Conservation (phyloP, 768 basidiomycete genomes). For the Tricholoma terreum region DNA sequence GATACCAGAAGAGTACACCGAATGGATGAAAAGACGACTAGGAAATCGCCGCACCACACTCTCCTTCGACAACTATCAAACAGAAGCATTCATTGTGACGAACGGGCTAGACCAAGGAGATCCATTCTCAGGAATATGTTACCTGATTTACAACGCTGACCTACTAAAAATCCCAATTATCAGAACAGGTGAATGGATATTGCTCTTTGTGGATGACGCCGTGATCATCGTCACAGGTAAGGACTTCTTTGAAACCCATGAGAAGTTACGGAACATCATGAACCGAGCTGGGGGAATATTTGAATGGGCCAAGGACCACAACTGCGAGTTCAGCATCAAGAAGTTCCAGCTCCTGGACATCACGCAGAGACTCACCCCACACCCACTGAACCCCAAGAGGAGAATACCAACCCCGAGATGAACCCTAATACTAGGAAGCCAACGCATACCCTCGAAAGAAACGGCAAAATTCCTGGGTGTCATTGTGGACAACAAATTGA, state of each 20-base stretch:
- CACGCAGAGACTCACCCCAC: conserved; percentile 10
- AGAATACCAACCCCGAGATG: not conserved
- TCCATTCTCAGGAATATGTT: conserved; percentile 20
- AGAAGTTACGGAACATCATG: too few relatives aligned
- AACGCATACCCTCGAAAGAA: too few relatives aligned
- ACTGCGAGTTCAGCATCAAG: too few relatives aligned
- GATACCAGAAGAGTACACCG: conserved; percentile 8
- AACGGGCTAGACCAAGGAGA: conserved; percentile 24
- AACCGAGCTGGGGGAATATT: too few relatives aligned
- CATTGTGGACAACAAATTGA: conserved; percentile 13
- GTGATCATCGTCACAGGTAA: not conserved
- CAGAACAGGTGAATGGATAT: too few relatives aligned
- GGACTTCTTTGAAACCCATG: not conserved
- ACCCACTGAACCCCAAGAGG: not conserved
- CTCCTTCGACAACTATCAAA: too few relatives aligned
- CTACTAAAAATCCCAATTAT: not conserved
- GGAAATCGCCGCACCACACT: not conserved
- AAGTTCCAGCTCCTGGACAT: conserved; percentile 18
- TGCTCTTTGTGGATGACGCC: conserved; percentile 3
- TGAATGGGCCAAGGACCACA: too few relatives aligned
- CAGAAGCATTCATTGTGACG: not conserved
- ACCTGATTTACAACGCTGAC: too few relatives aligned
- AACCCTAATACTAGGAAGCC: too few relatives aligned
- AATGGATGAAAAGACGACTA: conserved; percentile 1
- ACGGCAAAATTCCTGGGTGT: conserved; percentile 27